Conservation (phyloP, 192 early-diverging fungal species). For the Geranomyces michiganensis region DNA sequence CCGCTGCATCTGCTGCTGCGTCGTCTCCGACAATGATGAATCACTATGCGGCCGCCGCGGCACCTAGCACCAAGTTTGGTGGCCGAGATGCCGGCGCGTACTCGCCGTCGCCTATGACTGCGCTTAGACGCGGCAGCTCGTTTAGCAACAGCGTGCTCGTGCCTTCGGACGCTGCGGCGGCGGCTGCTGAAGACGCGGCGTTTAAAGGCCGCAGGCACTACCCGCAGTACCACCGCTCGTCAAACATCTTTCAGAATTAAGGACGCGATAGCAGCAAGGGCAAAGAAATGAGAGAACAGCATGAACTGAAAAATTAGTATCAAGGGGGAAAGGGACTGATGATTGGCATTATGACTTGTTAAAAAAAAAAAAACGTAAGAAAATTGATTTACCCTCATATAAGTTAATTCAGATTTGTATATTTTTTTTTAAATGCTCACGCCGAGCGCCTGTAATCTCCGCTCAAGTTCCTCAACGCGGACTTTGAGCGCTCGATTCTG, state of each 20-base stretch:
- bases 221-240: conserved; percentile 14
- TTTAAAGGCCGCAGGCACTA: conserved; percentile 21
- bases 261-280: not conserved
- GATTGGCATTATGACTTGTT: too few species aligned
- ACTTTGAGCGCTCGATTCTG: conserved; percentile 13
- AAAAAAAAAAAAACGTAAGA: too few species aligned
- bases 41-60: not conserved
- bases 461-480: conserved; percentile 37
- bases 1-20: not conserved
- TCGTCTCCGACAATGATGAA: not conserved
- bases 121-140: not conserved
- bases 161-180: not conserved
- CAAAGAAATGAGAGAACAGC: too few species aligned
- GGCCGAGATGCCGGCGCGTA: not conserved
- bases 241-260: conserved; percentile 22
- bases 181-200: not conserved
- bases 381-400: too few species aligned
- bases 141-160: not conserved
- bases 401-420: too few species aligned
- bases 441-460: conserved; percentile 22
- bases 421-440: conserved; percentile 4
- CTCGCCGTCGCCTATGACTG: not conserved
- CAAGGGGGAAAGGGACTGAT: too few species aligned
- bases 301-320: too few species aligned
- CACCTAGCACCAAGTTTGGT: too few species aligned